Percentiles rank a stretch among this genome's conserved stretches.
Conservation (phyloP, 1,284 basidiomycete species). For the Ceratobasidium sp. region DNA sequence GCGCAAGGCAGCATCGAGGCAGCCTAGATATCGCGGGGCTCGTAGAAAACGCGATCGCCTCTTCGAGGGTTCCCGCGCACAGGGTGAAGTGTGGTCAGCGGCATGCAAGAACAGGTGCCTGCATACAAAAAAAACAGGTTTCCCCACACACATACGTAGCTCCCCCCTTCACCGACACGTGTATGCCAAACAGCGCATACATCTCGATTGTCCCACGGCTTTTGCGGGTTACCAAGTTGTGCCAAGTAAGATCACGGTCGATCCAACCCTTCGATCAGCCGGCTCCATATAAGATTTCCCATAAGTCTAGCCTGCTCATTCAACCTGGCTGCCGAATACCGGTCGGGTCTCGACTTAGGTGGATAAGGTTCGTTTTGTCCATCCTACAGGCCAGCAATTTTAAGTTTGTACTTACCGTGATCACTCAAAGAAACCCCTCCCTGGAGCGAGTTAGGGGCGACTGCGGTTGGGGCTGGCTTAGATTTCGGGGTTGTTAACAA, state of each 20-base stretch:
- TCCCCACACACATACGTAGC: not conserved
- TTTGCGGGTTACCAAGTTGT: not conserved
- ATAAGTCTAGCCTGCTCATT: slow-evolving; percentile 4
- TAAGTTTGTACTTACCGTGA: not conserved
- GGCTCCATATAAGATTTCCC: slow-evolving; percentile 6
- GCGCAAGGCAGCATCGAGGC: too few species aligned
- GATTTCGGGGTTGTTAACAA: too few species aligned
- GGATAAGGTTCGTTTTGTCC: not conserved
- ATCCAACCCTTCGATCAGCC: not conserved
- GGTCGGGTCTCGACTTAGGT: slow-evolving; percentile 5
- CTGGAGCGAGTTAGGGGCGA: not conserved
- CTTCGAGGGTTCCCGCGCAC: not conserved
- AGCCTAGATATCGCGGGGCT: too few species aligned
- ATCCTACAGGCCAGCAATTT: not conserved
- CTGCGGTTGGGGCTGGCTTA: too few species aligned
- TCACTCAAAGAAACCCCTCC: not conserved
- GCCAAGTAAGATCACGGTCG: not conserved
- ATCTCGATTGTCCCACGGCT: slow-evolving; percentile 5
- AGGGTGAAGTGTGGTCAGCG: not conserved
- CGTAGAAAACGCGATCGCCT: too few species aligned
- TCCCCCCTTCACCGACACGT: not conserved
- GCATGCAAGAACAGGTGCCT: not conserved
- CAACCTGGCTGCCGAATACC: not conserved
- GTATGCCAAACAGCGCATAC: not conserved
- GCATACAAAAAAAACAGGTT: not conserved